These are phyloP conservation scores for Colletotrichum tropicicola DNA, from an alignment of 2,329 filamentous ascomycete genomes.

Conservation along the genomic window DNA sequence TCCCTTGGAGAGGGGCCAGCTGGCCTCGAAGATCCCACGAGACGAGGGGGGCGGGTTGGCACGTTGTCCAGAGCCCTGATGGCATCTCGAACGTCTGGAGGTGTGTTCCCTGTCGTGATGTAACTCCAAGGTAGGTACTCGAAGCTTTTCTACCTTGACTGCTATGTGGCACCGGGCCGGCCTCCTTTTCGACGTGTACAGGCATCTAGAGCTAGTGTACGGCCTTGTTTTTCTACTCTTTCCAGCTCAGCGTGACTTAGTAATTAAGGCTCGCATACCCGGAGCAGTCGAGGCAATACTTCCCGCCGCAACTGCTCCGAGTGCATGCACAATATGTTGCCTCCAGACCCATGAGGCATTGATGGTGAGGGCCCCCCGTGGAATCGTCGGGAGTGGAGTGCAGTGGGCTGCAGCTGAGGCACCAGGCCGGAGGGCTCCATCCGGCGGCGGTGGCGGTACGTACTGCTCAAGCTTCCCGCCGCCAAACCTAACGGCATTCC, in stretches of 20 bases:
- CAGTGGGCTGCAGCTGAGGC: conserved; percentile 18
- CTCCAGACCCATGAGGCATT: conserved; percentile 5
- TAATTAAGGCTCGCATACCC: too few relatives aligned
- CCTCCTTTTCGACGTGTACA: background rate
- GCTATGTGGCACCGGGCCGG: background rate
- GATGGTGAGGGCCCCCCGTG: conserved; percentile 3
- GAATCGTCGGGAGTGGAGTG: background rate
- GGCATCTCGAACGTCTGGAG: background rate
- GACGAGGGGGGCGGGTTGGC: background rate
- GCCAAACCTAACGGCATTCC: background rate
- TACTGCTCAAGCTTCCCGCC: background rate
- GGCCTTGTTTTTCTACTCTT: too few relatives aligned
- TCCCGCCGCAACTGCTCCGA: too few relatives aligned
- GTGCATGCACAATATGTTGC: background rate
- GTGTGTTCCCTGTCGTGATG: background rate
- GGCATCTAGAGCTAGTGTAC: too few relatives aligned
- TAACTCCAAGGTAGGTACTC: too few relatives aligned
- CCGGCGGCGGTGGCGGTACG: background rate
- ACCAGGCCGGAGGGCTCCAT: background rate
- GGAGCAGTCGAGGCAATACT: too few relatives aligned
- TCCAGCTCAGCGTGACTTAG: too few relatives aligned
- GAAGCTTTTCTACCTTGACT: too few relatives aligned
- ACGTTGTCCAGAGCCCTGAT: background rate
- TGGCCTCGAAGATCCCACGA: background rate
- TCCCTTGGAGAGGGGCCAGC: background rate